These are phyloP conservation scores for Colletotrichum sp. DNA, from an alignment of 2,329 filamentous ascomycete species.

Conservation along the genomic window DNA sequence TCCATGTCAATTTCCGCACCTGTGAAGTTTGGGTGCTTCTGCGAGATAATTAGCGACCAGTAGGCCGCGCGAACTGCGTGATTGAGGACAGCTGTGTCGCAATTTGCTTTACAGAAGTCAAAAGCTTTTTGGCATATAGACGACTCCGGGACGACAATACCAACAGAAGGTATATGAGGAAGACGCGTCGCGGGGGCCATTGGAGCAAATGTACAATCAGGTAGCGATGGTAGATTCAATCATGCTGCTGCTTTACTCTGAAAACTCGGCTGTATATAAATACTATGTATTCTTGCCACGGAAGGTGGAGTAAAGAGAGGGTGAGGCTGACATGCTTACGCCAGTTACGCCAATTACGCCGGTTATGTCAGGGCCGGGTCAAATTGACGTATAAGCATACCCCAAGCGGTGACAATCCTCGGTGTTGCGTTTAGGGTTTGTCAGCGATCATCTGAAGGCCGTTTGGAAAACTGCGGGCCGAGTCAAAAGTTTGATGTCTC, in stretches of 20 bases:
- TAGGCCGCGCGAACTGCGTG: background rate
- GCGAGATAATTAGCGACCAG: background rate
- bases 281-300: background rate
- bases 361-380: too few species aligned
- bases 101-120: background rate
- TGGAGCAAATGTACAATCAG: too few species aligned
- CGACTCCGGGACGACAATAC: fast-evolving
- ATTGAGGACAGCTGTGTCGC: background rate
- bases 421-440: too few species aligned
- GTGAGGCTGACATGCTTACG: background rate
- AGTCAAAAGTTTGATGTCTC: too few species aligned
- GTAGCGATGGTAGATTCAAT: background rate
- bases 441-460: too few species aligned
- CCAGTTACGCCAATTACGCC: background rate
- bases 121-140: background rate
- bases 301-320: background rate
- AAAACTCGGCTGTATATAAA: fast-evolving
- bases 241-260: fast-evolving
- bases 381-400: too few species aligned
- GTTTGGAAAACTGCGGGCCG: too few species aligned
- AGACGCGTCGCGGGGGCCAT: background rate
- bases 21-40: background rate
- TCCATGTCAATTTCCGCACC: background rate
- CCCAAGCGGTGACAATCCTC: too few species aligned
- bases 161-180: background rate